Percentiles rank a stretch among this genome's conserved stretches.
Evolutionary conservation across 2,329 filamentous ascomycete species (phyloP).

Genomic region (Scedosporium boydii): DNA sequence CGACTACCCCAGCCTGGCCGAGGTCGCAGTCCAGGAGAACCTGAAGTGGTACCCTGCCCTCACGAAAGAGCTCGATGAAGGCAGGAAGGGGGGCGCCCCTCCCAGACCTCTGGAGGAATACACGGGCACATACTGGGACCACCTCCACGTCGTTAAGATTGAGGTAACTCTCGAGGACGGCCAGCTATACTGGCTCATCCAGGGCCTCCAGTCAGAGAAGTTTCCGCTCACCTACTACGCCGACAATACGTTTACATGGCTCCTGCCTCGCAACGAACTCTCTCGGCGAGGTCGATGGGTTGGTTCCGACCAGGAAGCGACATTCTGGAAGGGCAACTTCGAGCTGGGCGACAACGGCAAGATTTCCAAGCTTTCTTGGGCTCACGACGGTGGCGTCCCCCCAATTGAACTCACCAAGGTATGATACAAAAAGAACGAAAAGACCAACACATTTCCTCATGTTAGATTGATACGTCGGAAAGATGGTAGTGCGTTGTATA

Average conservation of each 20-base stretch:
- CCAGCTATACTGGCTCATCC: not conserved
- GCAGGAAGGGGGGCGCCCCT: not conserved
- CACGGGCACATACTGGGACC: not conserved
- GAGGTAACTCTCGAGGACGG: not conserved
- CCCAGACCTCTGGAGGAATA: not conserved
- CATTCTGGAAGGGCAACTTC: not conserved
- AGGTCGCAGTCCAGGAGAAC: not conserved
- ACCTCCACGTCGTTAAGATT: not conserved
- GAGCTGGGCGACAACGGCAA: not conserved
- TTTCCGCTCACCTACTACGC: conserved; percentile 4
- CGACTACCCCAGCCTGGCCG: conserved; percentile 4
- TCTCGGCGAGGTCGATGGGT: not conserved
- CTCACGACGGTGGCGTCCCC: not conserved
- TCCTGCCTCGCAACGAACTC: not conserved
- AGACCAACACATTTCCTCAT: too few species aligned
- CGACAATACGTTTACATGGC: conserved; percentile 7
- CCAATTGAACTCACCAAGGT: not conserved
- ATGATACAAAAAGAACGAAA: not conserved
- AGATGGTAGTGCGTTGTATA: too few species aligned
- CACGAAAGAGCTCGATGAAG: not conserved
- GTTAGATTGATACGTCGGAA: too few species aligned
- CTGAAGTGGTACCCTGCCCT: not conserved
- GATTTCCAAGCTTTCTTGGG: not conserved
- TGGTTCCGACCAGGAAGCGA: not conserved
- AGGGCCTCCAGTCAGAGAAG: conserved; percentile 4